Conservation (phyloP, 2,329 filamentous ascomycete species). For the Arthrobotrys entomopaga region DNA sequence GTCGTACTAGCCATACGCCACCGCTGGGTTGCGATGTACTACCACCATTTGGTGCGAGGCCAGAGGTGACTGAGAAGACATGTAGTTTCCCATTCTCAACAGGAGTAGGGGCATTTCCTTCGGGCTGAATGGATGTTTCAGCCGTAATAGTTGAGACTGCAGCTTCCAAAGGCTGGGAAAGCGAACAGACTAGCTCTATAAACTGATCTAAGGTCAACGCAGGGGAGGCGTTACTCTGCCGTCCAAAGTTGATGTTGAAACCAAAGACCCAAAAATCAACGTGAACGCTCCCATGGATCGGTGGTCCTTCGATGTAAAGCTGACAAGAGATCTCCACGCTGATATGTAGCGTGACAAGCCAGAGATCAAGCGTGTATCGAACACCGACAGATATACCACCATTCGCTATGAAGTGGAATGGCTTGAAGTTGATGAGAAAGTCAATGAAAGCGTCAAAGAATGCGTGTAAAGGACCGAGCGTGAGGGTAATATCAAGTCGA, state of each 20-base stretch:
- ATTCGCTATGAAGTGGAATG: slow-evolving; percentile 61
- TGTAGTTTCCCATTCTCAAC: slow-evolving; percentile 10
- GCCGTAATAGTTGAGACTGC: slow-evolving; percentile 5
- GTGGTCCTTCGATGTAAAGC: slow-evolving; percentile 51
- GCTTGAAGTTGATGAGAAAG: slow-evolving; percentile 63
- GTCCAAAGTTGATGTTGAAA: slow-evolving; percentile 57
- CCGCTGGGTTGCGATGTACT: slow-evolving; percentile 10
- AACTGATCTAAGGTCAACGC: slow-evolving; percentile 1
- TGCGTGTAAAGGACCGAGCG: slow-evolving; percentile 61
- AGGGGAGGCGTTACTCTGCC: not conserved
- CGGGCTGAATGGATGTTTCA: slow-evolving; percentile 3
- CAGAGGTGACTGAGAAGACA: slow-evolving; percentile 11
- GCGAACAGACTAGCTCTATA: slow-evolving; percentile 12
- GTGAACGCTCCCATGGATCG: slow-evolving; percentile 56
- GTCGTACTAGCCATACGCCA: slow-evolving; percentile 16
- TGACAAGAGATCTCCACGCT: slow-evolving; percentile 52
- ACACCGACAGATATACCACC: slow-evolving; percentile 54
- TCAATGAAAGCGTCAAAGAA: slow-evolving; percentile 62
- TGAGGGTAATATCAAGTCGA: slow-evolving; percentile 59
- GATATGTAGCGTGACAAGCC: slow-evolving; percentile 48
- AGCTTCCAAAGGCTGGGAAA: slow-evolving; percentile 14
- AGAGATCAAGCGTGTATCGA: slow-evolving; percentile 50
- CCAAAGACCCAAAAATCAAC: slow-evolving; percentile 59
- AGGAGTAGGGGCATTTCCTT: slow-evolving; percentile 5
- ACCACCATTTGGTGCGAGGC: slow-evolving; percentile 4